Evolutionary conservation across 1,139 yeast species (phyloP), one percentile per base, ranked within the genome.

Genomic region (Zygosaccharomyces pseudobailii): DNA sequence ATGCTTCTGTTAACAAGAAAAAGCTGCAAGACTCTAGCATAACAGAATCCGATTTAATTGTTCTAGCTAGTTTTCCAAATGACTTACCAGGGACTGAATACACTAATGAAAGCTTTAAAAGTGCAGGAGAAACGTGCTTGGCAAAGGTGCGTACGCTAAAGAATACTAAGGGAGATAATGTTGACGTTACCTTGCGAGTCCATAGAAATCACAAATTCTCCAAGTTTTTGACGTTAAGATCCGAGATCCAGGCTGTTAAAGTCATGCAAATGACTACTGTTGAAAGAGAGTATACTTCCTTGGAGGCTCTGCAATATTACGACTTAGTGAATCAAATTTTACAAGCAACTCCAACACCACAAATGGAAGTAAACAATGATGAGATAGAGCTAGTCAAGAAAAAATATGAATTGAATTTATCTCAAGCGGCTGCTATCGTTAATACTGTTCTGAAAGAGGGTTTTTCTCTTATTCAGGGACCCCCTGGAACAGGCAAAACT

Each of bases 401-500:
- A 6, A 65, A 73, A 5, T 86, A 81, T 57, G 72, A 76, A 27
- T 85, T 89, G 30, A 94, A 94, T 66, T 76, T 76, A 33, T 90
- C 97, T 0, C 98, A 94, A 67, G 97, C 97, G 0, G 74, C 70
- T 40, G 98, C 98, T 0, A 87, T 92, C 49, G 73, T 83, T 28
- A 87, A 90, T 1, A 78, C 96, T 0, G 79, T 80, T 40, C 66
- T 72, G 24, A 74, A 78, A 6, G 72, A 72, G 3, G 99, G 98
- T 0, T 88, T 94, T 63, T 84, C 95, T 0, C 73, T 92, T 44
- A 89, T 92, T 64, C 98, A 92, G 69, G 99, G 98, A 50, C 97
- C 97, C 1, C 97, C 97, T 0, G 97, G 97, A 69, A 92, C 98
- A 0, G 98, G 98, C 71, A 94, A 94, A 65, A 94, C 99, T 1